Evolutionary conservation across 495 filamentous ascomycete genomes (phyloP), one percentile per base, ranked within the genome.

Genomic region (Chaetomium fimeti): DNA sequence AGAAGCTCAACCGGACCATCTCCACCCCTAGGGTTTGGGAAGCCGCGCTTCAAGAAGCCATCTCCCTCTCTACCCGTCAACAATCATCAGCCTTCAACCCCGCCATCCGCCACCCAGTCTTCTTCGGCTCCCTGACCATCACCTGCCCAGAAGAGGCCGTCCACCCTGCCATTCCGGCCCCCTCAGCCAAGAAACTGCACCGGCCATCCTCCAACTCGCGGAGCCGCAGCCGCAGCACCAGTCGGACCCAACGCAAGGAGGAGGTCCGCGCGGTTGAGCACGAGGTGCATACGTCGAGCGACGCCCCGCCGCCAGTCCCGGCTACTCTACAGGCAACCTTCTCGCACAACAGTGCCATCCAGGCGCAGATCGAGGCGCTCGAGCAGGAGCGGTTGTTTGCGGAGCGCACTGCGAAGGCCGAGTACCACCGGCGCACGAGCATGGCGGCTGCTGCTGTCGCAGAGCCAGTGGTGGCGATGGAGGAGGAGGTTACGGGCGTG

Each of bases 101-200:
- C 13, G 51, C 77, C 28, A 45, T 63, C 20, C 64, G 71, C 42
- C 77, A 79, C 68, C 78, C 78, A 28, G 78, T 77, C n/a, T 78
- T 78, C 68, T 78, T 77, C 42, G 74, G 73, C 43, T 77, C 75
- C 5, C 70, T 74, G 12, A 67, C 72, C 28, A 68, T 72, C 38
- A 74, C 67, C 38, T 69, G 63, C 57, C 64, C 65, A 28, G 49
- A 62, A 24, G 65, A 74, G 45, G 62, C 58, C n/a, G 71, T 73
- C 25, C 75, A 76, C 53, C 76, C 75, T 0, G 75, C 74, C 43
- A 69, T 77, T 62, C 28, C 61, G 0, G 48, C 55, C 9, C 69
- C 66, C 63, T 66, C 69, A 4, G 42, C 66, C 57, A 66, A 62
- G 60, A 68, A 71, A 63, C 65, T 71, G 22, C 65, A 67, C 18